phyloP scores from a whole-genome alignment of 768 basidiomycete species.

The Phanerodontia chrysosporium region DNA sequence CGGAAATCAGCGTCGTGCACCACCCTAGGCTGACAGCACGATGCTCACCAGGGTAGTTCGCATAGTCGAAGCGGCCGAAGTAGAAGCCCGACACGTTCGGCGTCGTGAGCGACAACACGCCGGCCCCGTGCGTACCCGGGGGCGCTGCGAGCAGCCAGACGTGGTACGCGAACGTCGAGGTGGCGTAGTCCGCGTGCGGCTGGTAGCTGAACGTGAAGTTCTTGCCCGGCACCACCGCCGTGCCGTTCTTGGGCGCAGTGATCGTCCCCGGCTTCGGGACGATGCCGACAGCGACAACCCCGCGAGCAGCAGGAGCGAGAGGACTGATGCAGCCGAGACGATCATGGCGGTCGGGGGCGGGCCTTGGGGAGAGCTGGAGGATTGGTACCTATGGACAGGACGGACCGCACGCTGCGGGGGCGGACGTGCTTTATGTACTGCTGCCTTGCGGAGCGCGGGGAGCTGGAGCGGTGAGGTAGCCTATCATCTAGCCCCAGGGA shows the following conservation, averaged over 20 bases:
- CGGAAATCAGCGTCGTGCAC: no score
- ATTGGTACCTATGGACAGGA: background rate
- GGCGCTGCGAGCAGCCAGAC: constrained; percentile 36
- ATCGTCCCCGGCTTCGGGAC: constrained; percentile 21
- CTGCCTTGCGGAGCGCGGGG: no score
- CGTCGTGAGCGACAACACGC: constrained; percentile 19
- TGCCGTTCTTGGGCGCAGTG: constrained; percentile 27
- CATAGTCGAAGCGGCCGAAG: constrained; percentile 40
- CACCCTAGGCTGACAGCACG: no score
- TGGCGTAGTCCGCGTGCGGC: constrained; percentile 36
- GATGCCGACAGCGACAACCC: constrained; percentile 5
- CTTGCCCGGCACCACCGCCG: constrained; percentile 35
- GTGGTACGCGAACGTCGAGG: constrained; percentile 38
- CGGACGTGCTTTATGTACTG: no score
- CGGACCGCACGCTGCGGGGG: background rate
- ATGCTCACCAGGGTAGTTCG: constrained; percentile 33
- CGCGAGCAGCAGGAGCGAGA: constrained; percentile 5
- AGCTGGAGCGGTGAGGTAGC: no score
- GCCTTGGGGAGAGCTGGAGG: background rate
- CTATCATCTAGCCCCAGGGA: no score
- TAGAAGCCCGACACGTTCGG: constrained; percentile 35
- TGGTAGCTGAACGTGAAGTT: constrained; percentile 38
- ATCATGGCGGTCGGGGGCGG: background rate
- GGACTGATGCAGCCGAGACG: background rate
- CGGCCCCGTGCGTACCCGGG: constrained; percentile 16